Percentiles rank a stretch among this genome's conserved stretches.
Conservation (phyloP, 768 basidiomycete genomes). For the Hortiboletus campestris region DNA sequence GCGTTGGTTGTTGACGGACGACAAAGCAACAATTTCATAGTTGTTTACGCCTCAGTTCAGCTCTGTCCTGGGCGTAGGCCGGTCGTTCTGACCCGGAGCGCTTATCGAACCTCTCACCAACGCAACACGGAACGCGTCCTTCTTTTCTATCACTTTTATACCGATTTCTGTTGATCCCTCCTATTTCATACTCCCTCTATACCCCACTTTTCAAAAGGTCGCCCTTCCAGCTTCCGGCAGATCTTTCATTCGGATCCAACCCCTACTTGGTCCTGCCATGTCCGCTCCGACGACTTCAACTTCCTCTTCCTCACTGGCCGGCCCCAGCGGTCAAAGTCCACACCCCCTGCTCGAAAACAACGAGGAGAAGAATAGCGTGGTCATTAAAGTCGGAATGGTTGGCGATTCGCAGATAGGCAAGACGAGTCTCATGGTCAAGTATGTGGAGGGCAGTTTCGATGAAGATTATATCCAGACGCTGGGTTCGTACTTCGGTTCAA, state of each 20-base stretch:
- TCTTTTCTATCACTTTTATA: constrained; percentile 37
- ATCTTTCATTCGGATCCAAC: constrained; percentile 19
- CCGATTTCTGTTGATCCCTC: constrained; percentile 27
- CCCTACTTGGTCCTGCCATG: constrained; percentile 34
- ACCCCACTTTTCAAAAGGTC: constrained; percentile 25
- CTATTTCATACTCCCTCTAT: constrained; percentile 27
- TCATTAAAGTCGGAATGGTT: constrained; percentile 99
- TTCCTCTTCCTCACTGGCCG: constrained; percentile 41
- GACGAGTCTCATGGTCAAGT: constrained; percentile 99
- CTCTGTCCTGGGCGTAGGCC: constrained; percentile 29
- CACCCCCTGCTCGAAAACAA: constrained; percentile 54
- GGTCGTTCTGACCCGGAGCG: constrained; percentile 32
- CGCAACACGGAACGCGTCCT: constrained; percentile 36
- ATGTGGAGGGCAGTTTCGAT: constrained; percentile 97
- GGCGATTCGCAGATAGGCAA: constrained; percentile 99
- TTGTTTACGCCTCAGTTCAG: constrained; percentile 29
- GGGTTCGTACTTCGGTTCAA: constrained; percentile 48
- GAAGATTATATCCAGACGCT: constrained; percentile 99
- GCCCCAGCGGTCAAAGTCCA: constrained; percentile 53
- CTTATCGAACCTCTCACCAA: constrained; percentile 36
- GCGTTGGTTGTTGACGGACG: constrained; percentile 37
- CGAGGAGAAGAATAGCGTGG: constrained; percentile 85
- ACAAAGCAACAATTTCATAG: constrained; percentile 27
- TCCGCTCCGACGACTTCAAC: constrained; percentile 51
- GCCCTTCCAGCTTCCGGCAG: constrained; percentile 12